Evolutionary conservation across 257 asterid genomes (phyloP).

Genomic region (Solanum chaucha): DNA sequence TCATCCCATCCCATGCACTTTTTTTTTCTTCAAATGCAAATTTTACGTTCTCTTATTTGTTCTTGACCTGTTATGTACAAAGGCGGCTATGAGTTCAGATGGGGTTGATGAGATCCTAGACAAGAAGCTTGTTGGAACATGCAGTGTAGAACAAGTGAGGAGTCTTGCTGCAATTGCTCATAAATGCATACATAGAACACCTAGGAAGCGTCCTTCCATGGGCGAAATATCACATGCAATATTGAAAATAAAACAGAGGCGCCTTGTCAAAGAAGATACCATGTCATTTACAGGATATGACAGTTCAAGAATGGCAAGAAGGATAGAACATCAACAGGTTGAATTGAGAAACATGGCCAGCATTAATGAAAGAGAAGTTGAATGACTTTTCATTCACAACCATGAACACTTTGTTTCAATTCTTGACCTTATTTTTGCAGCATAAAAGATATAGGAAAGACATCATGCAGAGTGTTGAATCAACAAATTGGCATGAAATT

Average conservation of each 20-base stretch:
- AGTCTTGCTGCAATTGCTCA: slow-evolving; percentile 64
- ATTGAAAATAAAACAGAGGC: slow-evolving; percentile 54
- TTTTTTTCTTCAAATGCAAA: not conserved
- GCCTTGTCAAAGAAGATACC: slow-evolving; percentile 46
- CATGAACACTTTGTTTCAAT: not conserved
- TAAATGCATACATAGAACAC: slow-evolving; percentile 54
- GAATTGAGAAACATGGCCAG: slow-evolving; percentile 57
- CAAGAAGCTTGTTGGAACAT: slow-evolving; percentile 53
- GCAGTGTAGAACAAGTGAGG: slow-evolving; percentile 62
- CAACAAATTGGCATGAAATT: not conserved
- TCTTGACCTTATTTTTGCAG: not conserved
- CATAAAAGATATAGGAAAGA: not conserved
- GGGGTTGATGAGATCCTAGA: slow-evolving; percentile 93
- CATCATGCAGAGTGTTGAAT: not conserved
- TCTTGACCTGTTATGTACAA: not conserved
- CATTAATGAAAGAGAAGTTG: slow-evolving; percentile 25
- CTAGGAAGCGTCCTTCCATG: slow-evolving; percentile 70
- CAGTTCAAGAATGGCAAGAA: slow-evolving; percentile 49
- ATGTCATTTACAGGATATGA: slow-evolving; percentile 57
- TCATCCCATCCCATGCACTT: not conserved
- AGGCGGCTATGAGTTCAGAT: slow-evolving; percentile 89
- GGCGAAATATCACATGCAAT: slow-evolving; percentile 83
- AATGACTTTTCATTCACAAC: slow-evolving; percentile 1
- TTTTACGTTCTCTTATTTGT: not conserved
- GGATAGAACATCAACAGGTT: slow-evolving; percentile 60